A percentile compares a stretch with the other conserved stretches of the same genome.
phyloP scores from a whole-genome alignment of 2,329 filamentous ascomycete species.

The Hymenoscyphus linearis region DNA sequence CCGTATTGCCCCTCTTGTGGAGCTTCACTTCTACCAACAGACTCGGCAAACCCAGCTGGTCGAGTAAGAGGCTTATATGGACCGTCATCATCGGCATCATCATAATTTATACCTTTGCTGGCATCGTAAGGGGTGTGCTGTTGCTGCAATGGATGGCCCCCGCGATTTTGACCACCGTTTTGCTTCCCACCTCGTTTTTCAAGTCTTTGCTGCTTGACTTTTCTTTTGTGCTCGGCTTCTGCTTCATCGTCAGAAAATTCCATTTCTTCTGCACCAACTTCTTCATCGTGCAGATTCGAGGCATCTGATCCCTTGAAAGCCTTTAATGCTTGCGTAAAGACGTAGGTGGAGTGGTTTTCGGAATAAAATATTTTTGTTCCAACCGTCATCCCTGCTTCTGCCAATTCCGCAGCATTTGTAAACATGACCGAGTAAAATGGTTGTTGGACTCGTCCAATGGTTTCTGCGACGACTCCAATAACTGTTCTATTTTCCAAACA shows the following conservation, averaged over 20 bases:
- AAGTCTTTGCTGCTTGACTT: slow-evolving; percentile 60
- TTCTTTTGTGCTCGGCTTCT: slow-evolving; percentile 74
- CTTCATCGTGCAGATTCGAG: slow-evolving; percentile 91
- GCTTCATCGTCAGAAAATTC: slow-evolving; percentile 97
- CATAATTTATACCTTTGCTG: slow-evolving; percentile 54
- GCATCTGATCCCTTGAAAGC: slow-evolving; percentile 84
- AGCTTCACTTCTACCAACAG: slow-evolving; percentile 38
- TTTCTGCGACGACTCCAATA: slow-evolving; percentile 78
- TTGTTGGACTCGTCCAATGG: slow-evolving; percentile 77
- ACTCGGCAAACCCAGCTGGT: slow-evolving; percentile 55
- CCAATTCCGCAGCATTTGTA: slow-evolving; percentile 61
- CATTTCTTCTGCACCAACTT: slow-evolving; percentile 76
- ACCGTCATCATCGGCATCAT: slow-evolving; percentile 63
- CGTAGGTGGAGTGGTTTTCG: slow-evolving; percentile 69
- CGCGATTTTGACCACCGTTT: slow-evolving; percentile 34
- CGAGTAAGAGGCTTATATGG: slow-evolving; percentile 68
- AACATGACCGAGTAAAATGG: slow-evolving; percentile 84
- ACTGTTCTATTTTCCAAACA: slow-evolving; percentile 71
- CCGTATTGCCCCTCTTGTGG: slow-evolving; percentile 35
- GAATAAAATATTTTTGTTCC: slow-evolving; percentile 76
- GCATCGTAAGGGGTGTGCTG: slow-evolving; percentile 32
- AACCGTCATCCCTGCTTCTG: slow-evolving; percentile 58
- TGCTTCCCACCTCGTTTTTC: slow-evolving; percentile 50
- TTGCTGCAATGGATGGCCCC: slow-evolving; percentile 33
- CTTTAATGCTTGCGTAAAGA: slow-evolving; percentile 80